Conservation (phyloP, 176 grass and related monocot genomes). For the Avena insularis region DNA sequence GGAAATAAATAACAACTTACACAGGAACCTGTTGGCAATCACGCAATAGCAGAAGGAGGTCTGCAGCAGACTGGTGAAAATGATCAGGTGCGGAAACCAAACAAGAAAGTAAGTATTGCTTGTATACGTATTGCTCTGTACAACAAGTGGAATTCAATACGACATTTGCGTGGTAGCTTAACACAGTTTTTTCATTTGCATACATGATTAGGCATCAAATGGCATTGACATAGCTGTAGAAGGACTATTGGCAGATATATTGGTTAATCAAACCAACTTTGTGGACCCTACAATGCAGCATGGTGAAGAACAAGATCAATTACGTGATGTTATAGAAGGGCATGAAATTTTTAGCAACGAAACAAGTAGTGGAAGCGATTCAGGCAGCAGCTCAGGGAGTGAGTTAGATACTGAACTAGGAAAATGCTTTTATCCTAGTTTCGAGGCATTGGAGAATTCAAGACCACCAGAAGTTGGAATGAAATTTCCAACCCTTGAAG, state of each 20-base stretch:
- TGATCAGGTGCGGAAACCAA: conserved; percentile 1
- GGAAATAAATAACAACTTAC: not conserved
- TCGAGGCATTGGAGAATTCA: conserved; percentile 37
- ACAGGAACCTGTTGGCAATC: not conserved
- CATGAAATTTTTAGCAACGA: conserved; percentile 24
- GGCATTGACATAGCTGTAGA: conserved; percentile 6
- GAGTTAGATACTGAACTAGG: conserved; percentile 32
- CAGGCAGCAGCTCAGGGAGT: conserved; percentile 28
- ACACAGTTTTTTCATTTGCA: not conserved
- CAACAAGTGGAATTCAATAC: not conserved
- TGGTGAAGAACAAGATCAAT: conserved; percentile 6
- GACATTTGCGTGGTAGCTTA: not conserved
- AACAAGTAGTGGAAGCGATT: conserved; percentile 34
- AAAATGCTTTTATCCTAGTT: conserved; percentile 35
- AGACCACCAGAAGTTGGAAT: conserved; percentile 38
- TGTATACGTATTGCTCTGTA: not conserved
- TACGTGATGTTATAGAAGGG: conserved; percentile 3
- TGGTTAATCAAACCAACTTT: not conserved
- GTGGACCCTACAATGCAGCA: not conserved
- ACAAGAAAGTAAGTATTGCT: not conserved
- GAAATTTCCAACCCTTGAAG: conserved; percentile 37
- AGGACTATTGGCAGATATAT: not conserved
- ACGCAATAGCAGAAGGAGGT: not conserved
- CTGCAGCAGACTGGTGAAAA: not conserved
- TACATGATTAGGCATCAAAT: not conserved